phyloP scores from a whole-genome alignment of 495 filamentous ascomycete species.

The Recurvomyces mirabilis region DNA sequence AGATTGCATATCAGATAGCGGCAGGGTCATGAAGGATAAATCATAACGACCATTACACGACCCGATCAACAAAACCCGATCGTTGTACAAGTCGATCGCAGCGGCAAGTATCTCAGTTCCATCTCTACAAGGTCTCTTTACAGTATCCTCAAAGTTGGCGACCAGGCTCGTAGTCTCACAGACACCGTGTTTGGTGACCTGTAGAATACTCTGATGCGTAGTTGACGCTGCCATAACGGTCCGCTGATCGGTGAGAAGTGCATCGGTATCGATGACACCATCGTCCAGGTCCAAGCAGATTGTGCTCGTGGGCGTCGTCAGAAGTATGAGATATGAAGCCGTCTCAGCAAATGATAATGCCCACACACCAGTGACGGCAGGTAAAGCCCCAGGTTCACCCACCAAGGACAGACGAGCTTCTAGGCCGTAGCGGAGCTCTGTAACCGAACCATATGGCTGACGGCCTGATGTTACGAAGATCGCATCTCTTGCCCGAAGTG shows the following conservation, averaged over 20 bases:
- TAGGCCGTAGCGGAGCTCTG: constrained; percentile 26
- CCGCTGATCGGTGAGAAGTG: too few relatives aligned
- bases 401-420: constrained; percentile 18
- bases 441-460: constrained; percentile 26
- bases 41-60: not conserved
- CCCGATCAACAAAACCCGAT: not conserved
- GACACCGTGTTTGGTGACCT: constrained; percentile 21
- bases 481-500: constrained; percentile 6
- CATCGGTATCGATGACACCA: too few relatives aligned
- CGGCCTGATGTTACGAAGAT: constrained; percentile 28
- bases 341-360: constrained; percentile 2
- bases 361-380: constrained; percentile 22
- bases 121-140: not conserved
- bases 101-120: not conserved
- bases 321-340: constrained; percentile 8
- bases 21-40: not conserved
- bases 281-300: constrained; percentile 5
- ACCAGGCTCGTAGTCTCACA: not conserved
- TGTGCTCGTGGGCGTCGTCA: constrained; percentile 14
- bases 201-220: constrained; percentile 13
- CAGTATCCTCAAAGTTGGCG: constrained; percentile 9
- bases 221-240: too few relatives aligned
- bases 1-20: not conserved
- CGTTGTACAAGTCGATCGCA: not conserved
- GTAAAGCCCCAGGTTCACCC: not conserved